These are phyloP conservation scores for Malassezia arunalokei DNA, from an alignment of 1,284 basidiomycete genomes.

Conservation along the genomic window DNA sequence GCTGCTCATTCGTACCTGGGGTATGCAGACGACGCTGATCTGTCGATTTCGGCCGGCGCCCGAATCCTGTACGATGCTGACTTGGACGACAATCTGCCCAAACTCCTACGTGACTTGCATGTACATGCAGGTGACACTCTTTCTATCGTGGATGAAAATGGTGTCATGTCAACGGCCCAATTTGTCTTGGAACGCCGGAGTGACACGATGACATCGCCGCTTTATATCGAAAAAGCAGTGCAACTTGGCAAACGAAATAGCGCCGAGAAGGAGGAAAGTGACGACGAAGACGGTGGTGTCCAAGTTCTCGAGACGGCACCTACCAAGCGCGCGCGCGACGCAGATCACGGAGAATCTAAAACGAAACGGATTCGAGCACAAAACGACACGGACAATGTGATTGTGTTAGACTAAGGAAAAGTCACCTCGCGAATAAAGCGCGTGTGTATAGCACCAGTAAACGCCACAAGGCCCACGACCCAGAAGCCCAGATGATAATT, in stretches of 20 bases:
- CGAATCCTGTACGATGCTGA: slow-evolving; percentile 73
- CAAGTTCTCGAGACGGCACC: background rate
- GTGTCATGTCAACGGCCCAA: slow-evolving; percentile 20
- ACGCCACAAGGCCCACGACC: slow-evolving; percentile 33
- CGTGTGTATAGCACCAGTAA: slow-evolving; percentile 24
- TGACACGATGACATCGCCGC: too few species aligned
- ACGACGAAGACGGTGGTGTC: background rate
- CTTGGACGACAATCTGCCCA: slow-evolving; percentile 68
- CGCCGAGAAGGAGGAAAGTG: background rate
- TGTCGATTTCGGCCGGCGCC: slow-evolving; percentile 59
- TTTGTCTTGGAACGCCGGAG: slow-evolving; percentile 18
- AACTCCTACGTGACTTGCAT: slow-evolving; percentile 61
- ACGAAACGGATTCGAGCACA: too few species aligned
- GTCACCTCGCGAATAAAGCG: slow-evolving; percentile 3
- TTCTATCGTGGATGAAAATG: slow-evolving; percentile 72
- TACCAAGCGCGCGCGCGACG: slow-evolving; percentile 2
- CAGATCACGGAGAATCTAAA: background rate
- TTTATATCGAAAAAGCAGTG: background rate
- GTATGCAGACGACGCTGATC: slow-evolving; percentile 16
- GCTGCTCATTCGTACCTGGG: slow-evolving; percentile 52
- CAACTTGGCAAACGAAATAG: background rate
- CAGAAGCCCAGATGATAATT: slow-evolving; percentile 41
- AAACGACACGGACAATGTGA: slow-evolving; percentile 4
- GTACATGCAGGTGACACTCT: slow-evolving; percentile 63
- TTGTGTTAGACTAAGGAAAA: slow-evolving; percentile 11